phyloP scores from a whole-genome alignment of 331 rosid species.

The Dryas integrifolia region DNA sequence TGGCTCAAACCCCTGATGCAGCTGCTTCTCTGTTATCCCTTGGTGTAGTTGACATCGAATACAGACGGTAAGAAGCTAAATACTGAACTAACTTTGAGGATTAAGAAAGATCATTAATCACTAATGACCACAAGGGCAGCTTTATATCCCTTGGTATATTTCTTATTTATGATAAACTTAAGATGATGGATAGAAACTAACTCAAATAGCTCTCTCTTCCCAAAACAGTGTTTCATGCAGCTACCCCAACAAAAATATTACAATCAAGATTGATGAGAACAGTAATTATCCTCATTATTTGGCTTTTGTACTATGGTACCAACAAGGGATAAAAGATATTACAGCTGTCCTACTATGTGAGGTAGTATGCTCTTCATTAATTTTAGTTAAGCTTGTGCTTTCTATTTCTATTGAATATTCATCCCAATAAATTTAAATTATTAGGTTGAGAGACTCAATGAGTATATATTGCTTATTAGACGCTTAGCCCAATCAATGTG shows the following conservation, averaged over 20 bases:
- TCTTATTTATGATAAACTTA: neutral
- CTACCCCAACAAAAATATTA: constrained; percentile 74
- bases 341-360: constrained; percentile 88
- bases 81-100: neutral
- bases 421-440: too few relatives aligned
- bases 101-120: too few relatives aligned
- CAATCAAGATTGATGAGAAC: constrained; percentile 69
- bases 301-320: constrained; percentile 80
- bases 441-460: too few relatives aligned
- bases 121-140: too few relatives aligned
- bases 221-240: constrained; percentile 74
- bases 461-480: too few relatives aligned
- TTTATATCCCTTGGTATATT: too few relatives aligned
- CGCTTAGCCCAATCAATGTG: too few relatives aligned
- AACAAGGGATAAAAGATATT: constrained; percentile 84
- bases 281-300: constrained; percentile 68
- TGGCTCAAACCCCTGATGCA: constrained; percentile 65
- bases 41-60: constrained; percentile 62
- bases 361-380: constrained; percentile 33
- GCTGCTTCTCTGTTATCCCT: constrained; percentile 50
- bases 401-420: neutral
- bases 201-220: constrained; percentile 1
- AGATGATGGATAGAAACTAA: neutral
- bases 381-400: neutral
- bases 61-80: constrained; percentile 55